Evolutionary conservation across 176 grass and related monocot species (phyloP).

Genomic region (Juncus effusus): DNA sequence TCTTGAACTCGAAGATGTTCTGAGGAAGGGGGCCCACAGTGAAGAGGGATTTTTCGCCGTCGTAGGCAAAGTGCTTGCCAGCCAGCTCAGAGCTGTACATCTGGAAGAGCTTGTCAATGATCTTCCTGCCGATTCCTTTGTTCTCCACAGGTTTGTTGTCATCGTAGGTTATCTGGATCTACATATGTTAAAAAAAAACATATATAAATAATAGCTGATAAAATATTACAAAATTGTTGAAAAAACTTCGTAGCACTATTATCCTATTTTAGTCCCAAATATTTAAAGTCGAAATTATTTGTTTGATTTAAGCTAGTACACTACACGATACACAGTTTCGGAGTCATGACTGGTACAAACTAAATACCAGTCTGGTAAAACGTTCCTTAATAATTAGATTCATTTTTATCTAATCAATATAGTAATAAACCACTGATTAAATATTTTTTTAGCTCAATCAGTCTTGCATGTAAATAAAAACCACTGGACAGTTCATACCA

Average conservation of each 20-base stretch:
- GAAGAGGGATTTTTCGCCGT: slow-evolving; percentile 88
- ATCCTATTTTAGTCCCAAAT: too few species aligned
- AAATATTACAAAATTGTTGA: too few species aligned
- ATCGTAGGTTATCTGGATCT: slow-evolving; percentile 74
- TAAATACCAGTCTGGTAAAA: too few species aligned
- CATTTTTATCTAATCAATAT: too few species aligned
- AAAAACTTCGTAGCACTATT: too few species aligned
- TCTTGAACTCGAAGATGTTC: slow-evolving; percentile 72
- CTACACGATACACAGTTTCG: too few species aligned
- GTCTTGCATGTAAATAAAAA: background rate
- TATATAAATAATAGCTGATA: background rate
- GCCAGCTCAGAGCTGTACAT: slow-evolving; percentile 75
- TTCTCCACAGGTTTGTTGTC: slow-evolving; percentile 54
- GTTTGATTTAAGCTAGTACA: too few species aligned
- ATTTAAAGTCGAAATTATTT: too few species aligned
- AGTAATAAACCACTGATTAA: too few species aligned
- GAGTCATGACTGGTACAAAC: too few species aligned
- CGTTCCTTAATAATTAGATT: too few species aligned
- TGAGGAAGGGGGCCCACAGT: slow-evolving; percentile 75
- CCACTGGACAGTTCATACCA: slow-evolving; percentile 51
- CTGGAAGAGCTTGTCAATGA: slow-evolving; percentile 69
- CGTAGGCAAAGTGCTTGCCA: slow-evolving; percentile 80
- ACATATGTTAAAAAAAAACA: background rate
- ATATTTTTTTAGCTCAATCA: too few species aligned
- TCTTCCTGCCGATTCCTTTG: slow-evolving; percentile 59